A percentile compares a stretch with the other conserved stretches of the same genome.
Evolutionary conservation across 768 basidiomycete genomes (phyloP).

Genomic region (Suillus sp.): DNA sequence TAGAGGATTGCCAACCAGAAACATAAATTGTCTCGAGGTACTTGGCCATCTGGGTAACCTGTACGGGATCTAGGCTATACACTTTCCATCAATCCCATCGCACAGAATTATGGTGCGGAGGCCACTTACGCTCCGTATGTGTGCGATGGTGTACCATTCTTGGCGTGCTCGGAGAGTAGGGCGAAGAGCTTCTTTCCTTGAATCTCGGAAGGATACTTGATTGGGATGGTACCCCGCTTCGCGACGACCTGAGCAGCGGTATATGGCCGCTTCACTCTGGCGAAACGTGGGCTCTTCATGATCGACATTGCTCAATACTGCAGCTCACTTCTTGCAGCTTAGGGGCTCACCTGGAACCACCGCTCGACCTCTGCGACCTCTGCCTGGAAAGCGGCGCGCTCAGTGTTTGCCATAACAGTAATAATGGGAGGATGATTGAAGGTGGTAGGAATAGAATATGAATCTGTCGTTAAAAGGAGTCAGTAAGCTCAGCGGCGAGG

Average conservation of each 20-base stretch:
- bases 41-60: conserved; percentile 98
- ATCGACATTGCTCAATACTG: conserved; percentile 5
- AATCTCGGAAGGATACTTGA: conserved; percentile 83
- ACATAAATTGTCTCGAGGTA: conserved; percentile 99
- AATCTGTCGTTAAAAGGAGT: conserved; percentile 11
- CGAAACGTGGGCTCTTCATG: conserved; percentile 82
- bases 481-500: conserved; percentile 2
- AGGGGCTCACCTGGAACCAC: conserved; percentile 84
- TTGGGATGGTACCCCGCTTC: conserved; percentile 86
- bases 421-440: conserved; percentile 11
- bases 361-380: conserved; percentile 86
- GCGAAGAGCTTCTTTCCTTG: conserved; percentile 86
- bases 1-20: conserved; percentile 94
- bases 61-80: conserved; percentile 92
- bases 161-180: conserved; percentile 74
- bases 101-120: neutral
- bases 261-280: conserved; percentile 87
- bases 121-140: conserved; percentile 96
- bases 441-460: conserved; percentile 29
- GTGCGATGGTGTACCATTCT: conserved; percentile 79
- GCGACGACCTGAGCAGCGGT: conserved; percentile 91
- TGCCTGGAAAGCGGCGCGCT: conserved; percentile 68
- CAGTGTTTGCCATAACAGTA: conserved; percentile 54
- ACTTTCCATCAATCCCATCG: conserved; percentile 10
- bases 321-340: neutral